phyloP scores from a whole-genome alignment of 768 basidiomycete species.

The Dendrothele bispora region DNA sequence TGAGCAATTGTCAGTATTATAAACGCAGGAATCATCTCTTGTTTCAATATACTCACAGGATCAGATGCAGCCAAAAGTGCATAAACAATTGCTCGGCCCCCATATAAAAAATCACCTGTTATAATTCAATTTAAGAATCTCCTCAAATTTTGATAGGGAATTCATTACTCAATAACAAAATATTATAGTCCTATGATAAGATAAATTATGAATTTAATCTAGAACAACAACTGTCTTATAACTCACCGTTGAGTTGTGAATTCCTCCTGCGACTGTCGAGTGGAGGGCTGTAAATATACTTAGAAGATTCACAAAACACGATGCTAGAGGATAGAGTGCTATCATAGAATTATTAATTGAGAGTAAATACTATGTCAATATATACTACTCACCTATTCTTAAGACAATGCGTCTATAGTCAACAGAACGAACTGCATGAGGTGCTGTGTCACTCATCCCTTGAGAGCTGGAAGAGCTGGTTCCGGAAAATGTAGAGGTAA shows the following conservation, averaged over 20 bases:
- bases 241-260: constrained; percentile 16
- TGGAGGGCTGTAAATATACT: constrained; percentile 17
- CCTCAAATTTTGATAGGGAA: no score
- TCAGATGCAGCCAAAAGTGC: constrained; percentile 15
- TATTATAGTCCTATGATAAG: neutral
- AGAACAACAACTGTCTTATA: constrained; percentile 7
- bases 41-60: constrained; percentile 15
- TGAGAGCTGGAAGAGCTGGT: no score
- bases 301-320: constrained; percentile 13
- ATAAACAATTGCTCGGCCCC: constrained; percentile 16
- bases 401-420: constrained; percentile 13
- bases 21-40: no score
- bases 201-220: neutral
- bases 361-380: neutral
- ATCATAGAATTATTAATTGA: no score
- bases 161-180: constrained; percentile 11
- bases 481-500: neutral
- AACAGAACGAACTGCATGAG: constrained; percentile 6
- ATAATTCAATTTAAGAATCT: no score
- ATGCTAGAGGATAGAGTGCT: constrained; percentile 16
- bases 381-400: constrained; percentile 13
- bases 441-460: no score
- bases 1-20: no score
- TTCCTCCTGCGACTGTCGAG: constrained; percentile 9
- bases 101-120: constrained; percentile 18